phyloP scores from a whole-genome alignment of 75 land plant species.

The Sequoiadendron giganteum region DNA sequence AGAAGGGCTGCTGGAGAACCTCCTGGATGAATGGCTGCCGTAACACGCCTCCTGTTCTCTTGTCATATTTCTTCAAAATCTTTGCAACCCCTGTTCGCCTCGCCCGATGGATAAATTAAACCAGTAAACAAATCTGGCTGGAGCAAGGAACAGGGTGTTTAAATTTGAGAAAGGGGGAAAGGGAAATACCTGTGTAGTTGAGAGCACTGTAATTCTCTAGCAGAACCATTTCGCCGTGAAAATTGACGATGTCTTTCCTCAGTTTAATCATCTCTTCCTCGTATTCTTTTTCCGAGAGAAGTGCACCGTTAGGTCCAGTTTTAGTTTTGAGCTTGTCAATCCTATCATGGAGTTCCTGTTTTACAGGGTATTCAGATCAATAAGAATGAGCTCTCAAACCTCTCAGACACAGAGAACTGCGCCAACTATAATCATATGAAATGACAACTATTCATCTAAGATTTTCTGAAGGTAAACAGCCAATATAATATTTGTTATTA shows the following conservation, averaged over 20 bases:
- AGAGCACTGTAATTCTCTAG: constrained; percentile 56
- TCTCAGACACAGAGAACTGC: no score
- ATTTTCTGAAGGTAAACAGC: no score
- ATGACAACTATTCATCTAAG: no score
- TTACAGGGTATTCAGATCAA: neutral
- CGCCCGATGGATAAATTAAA: neutral
- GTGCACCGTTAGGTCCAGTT: constrained; percentile 24
- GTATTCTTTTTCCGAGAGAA: constrained; percentile 27
- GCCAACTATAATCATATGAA: no score
- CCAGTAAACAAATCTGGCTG: neutral
- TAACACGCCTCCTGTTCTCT: constrained; percentile 63
- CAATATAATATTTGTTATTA: no score
- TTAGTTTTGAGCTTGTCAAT: constrained; percentile 33
- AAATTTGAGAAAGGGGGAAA: neutral
- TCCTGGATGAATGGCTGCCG: constrained; percentile 76
- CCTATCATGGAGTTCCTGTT: constrained; percentile 75
- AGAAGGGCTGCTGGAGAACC: constrained; percentile 87
- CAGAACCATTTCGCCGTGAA: constrained; percentile 58
- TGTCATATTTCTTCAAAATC: constrained; percentile 96
- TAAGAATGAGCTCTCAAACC: neutral
- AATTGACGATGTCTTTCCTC: constrained; percentile 49
- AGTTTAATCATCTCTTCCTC: constrained; percentile 36
- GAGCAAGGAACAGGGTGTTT: neutral
- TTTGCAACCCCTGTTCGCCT: constrained; percentile 66
- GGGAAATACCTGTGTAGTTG: constrained; percentile 43